phyloP scores from a whole-genome alignment of 805 yeast species.

The Ogataea naganishii region DNA sequence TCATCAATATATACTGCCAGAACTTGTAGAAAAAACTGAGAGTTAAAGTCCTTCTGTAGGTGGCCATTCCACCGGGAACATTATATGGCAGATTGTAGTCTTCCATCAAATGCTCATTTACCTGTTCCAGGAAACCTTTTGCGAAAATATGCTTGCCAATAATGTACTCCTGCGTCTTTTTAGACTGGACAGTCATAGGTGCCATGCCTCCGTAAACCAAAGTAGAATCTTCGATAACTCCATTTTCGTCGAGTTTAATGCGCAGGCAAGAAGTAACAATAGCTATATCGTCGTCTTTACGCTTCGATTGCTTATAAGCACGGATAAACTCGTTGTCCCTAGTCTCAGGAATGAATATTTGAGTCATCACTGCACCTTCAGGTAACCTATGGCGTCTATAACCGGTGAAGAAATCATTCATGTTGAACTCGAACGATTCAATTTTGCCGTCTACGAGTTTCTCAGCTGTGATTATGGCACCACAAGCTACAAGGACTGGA shows the following conservation, averaged over 20 bases:
- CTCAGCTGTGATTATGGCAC: slow-evolving; percentile 29
- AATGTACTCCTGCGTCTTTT: slow-evolving; percentile 21
- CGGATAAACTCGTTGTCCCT: slow-evolving; percentile 26
- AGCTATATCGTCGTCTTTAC: slow-evolving; percentile 43
- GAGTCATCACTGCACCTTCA: slow-evolving; percentile 25
- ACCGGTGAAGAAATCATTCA: slow-evolving; percentile 35
- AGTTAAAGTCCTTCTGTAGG: slow-evolving; percentile 33
- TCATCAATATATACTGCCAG: slow-evolving; percentile 23
- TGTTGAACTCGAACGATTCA: slow-evolving; percentile 16
- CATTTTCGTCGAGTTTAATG: slow-evolving; percentile 13
- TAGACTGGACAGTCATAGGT: slow-evolving; percentile 32
- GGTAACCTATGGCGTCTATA: slow-evolving; percentile 33
- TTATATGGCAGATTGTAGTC: slow-evolving; percentile 31
- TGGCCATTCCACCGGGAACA: slow-evolving; percentile 44
- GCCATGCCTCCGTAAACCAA: slow-evolving; percentile 42
- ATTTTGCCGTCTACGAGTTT: slow-evolving; percentile 18
- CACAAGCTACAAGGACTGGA: slow-evolving; percentile 34
- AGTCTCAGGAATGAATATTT: slow-evolving; percentile 32
- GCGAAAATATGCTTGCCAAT: slow-evolving; percentile 16
- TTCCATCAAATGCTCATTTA: slow-evolving; percentile 16
- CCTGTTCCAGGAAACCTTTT: slow-evolving; percentile 20
- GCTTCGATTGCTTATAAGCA: slow-evolving; percentile 36
- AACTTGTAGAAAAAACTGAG: slow-evolving; percentile 38
- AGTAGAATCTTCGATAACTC: slow-evolving; percentile 21
- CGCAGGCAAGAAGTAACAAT: slow-evolving; percentile 36